Base-by-base conservation (phyloP, 257 asterid species). In the Forsythia viridissima region DNA sequence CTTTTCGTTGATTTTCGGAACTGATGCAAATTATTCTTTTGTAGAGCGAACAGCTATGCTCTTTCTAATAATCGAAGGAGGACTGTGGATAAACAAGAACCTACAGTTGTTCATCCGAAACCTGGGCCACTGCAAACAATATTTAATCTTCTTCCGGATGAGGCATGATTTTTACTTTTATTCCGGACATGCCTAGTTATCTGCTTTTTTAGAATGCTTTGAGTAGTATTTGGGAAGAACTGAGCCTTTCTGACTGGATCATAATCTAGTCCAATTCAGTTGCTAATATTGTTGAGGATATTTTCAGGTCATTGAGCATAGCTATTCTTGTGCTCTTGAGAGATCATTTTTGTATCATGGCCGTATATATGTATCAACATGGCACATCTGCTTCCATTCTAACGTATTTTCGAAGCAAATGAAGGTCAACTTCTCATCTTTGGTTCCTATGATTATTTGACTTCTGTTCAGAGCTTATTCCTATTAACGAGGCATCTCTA, bases 261-360 rank as follows among this genome's bases (percentile, higher is more conserved):
- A n/a, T 48, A 13, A 48, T 13, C 2, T 66, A 11, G 74, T 72
- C 78, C 51, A 73, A 38, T 80, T 67, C 30, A 70, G 18, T 73
- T 78, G 39, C 81, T 76, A 81, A 80, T 59, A 34, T 59, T n/a
- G 75, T 21, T 76, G 71, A 7, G 13, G n/a, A 65, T 81, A 43
- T 81, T 81, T 70, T 85, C 94, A 95, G 99, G 96, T 91, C 85
- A 91, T 88, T 77, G 90, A 90, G 81, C 94, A 92, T 87, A 95
- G 94, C 90, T 95, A 92, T 86, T 92, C 99, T 52, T 95, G 99
- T 75, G 97, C 99, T 63, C 92, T 95, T 8, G 98, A 95, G 91
- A 89, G 97, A 83, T 93, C 98, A 72, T 91, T 95, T 84, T 86
- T 95, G 85, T 93, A 93, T 83, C 99, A 93, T 46, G 99, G 98